phyloP scores from a whole-genome alignment of 495 filamentous ascomycete species.

The Jackrogersella multiformis region DNA sequence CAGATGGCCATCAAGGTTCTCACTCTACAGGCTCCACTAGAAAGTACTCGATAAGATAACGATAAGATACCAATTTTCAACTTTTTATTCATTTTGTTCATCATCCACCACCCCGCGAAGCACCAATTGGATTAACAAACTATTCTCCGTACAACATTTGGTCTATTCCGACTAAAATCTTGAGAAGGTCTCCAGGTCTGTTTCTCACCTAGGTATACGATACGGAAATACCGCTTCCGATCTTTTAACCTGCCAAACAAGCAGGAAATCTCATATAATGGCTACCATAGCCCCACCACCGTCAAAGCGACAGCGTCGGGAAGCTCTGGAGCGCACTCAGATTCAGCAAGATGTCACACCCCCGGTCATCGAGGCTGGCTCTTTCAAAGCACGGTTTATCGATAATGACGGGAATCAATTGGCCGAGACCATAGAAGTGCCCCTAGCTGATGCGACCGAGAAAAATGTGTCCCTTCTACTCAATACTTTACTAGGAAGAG shows the following conservation, averaged over 20 bases:
- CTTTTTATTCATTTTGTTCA: constrained; percentile 35
- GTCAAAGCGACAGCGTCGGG: constrained; percentile 86
- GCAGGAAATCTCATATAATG: constrained; percentile 61
- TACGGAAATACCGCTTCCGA: background rate
- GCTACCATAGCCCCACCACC: constrained; percentile 89
- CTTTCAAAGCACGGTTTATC: constrained; percentile 84
- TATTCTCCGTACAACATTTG: background rate
- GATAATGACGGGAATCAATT: constrained; percentile 78
- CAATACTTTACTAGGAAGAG: constrained; percentile 85
- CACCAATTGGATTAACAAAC: background rate
- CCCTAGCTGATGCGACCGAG: constrained; percentile 83
- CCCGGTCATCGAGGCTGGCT: constrained; percentile 75
- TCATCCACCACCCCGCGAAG: constrained; percentile 32
- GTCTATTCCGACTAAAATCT: background rate
- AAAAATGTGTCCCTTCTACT: constrained; percentile 92
- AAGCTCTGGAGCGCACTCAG: constrained; percentile 72
- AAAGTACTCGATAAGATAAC: constrained; percentile 4
- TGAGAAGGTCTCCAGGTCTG: too few species aligned
- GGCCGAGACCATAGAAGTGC: constrained; percentile 75
- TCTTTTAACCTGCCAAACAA: too few species aligned
- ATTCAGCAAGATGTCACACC: constrained; percentile 80
- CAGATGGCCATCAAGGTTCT: constrained; percentile 5
- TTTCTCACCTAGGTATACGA: too few species aligned
- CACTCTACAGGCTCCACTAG: background rate
- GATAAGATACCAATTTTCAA: constrained; percentile 37